Evolutionary conservation across 805 yeast species (phyloP).

Genomic region (Schwanniomyces vanrijiae): DNA sequence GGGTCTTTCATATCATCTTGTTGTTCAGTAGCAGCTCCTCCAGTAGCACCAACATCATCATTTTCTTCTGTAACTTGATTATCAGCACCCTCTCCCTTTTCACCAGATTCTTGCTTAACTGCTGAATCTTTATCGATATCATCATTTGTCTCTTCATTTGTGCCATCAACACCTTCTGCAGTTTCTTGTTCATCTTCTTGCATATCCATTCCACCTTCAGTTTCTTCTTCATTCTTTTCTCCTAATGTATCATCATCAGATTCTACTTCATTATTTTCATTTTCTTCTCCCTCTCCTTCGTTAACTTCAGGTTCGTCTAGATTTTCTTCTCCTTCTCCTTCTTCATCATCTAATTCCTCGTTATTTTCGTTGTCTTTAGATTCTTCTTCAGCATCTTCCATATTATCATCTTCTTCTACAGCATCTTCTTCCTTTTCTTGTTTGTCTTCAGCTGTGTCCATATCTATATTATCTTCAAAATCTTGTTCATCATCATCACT

Average conservation of each 20-base stretch:
- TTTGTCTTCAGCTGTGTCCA: constrained; percentile 29
- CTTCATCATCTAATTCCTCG: constrained; percentile 21
- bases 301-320: constrained; percentile 37
- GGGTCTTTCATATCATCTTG: constrained; percentile 36
- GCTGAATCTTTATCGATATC: constrained; percentile 58
- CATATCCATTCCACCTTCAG: constrained; percentile 39
- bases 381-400: constrained; percentile 24
- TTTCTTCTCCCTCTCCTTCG: constrained; percentile 31
- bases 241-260: constrained; percentile 34
- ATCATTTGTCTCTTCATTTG: constrained; percentile 43
- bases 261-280: constrained; percentile 25
- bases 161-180: constrained; percentile 57
- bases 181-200: constrained; percentile 28
- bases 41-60: constrained; percentile 68
- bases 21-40: constrained; percentile 42
- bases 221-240: constrained; percentile 34
- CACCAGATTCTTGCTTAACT: constrained; percentile 58
- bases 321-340: constrained; percentile 33
- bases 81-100: constrained; percentile 64
- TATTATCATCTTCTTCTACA: constrained; percentile 29
- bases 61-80: constrained; percentile 55
- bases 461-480: constrained; percentile 21
- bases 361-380: constrained; percentile 14
- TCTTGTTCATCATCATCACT: constrained; percentile 44
- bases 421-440: constrained; percentile 33